A percentile compares a stretch with the other conserved stretches of the same genome.
phyloP scores from a whole-genome alignment of 495 filamentous ascomycete species.

The Trichoderma orchidacearum region DNA sequence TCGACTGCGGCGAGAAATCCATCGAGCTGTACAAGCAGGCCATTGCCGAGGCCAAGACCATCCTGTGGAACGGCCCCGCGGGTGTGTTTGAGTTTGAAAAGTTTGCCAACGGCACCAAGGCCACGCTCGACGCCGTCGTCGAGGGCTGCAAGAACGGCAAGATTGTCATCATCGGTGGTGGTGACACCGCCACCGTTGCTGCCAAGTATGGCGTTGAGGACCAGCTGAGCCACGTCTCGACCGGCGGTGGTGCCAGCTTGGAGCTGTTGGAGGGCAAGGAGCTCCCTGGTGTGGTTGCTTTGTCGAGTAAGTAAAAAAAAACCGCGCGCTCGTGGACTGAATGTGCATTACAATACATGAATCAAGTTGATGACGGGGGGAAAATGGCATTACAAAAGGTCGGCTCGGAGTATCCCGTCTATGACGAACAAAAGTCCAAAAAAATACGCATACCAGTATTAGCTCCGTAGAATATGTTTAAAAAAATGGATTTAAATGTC shows the following conservation, averaged over 20 bases:
- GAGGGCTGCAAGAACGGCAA: slow-evolving; percentile 62
- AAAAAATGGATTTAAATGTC: too few species aligned
- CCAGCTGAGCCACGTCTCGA: slow-evolving; percentile 96
- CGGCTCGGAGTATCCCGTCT: neutral
- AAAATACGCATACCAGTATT: slow-evolving; percentile 8
- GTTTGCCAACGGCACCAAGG: slow-evolving; percentile 85
- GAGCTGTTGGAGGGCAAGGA: slow-evolving; percentile 97
- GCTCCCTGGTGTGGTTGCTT: slow-evolving; percentile 81
- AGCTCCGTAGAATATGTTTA: neutral
- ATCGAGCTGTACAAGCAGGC: slow-evolving; percentile 72
- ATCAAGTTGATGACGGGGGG: slow-evolving; percentile 4
- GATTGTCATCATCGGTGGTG: slow-evolving; percentile 96
- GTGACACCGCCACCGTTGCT: slow-evolving; percentile 95
- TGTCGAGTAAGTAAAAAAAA: slow-evolving; percentile 64
- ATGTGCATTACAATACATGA: neutral
- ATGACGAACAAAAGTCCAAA: slow-evolving; percentile 12
- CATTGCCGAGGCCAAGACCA: slow-evolving; percentile 82
- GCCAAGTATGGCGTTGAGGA: slow-evolving; percentile 93
- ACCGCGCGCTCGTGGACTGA: slow-evolving; percentile 2
- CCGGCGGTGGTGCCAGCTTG: slow-evolving; percentile 87
- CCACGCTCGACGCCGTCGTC: slow-evolving; percentile 75
- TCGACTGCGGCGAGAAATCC: slow-evolving; percentile 84
- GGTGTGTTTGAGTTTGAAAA: slow-evolving; percentile 96
- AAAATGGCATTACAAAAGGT: neutral
- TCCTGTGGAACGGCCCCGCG: slow-evolving; percentile 96